Base-by-base conservation (phyloP, 1,139 yeast genomes). In the Candida sp. region DNA sequence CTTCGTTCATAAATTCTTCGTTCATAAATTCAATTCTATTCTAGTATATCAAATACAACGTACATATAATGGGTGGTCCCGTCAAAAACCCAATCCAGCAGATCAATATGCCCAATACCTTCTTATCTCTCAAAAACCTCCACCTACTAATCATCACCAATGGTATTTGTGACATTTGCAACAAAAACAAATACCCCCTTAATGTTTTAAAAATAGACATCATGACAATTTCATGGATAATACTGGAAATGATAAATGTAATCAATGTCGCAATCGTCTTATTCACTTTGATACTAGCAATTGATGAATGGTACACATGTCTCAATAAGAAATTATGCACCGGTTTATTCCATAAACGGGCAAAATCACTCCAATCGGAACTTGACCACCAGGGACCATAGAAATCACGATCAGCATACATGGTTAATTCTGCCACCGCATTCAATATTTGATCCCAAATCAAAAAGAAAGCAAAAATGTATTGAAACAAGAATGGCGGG, bases 321-420 rank as follows among this genome's bases (percentile, higher is more conserved):
- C 98, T 79, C 38, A 90, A 70, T 47, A 93, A 69, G 56, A 93
- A 93, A 52, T 83, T 80, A 62, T 93, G 97, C n/a, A 95, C 98
- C 0, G 98, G 97, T 7, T 81, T 77, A 60, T 93, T 93, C 99
- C 99, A 95, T 51, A 87, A 82, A 51, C 97, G 77, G 7, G 97
- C 87, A 66, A 87, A 93, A 60, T 90, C 93, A 45, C 87, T 90
- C 97, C 97, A 93, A 40, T 90, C 85, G 25, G 87, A 82, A 52
- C 95, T 87, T 53, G 93, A 88, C 99, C 98, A 93, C 99, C 99
- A 93, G 36, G 90, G 88, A 3, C 96, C 95, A 57, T 93, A 93
- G 61, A 93, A 93, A 52, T 86, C 87, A 36, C 99, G 78, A 60
- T 93, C 98, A 2, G 91, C 97, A 64, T 84, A 93, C 43, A 76